These are phyloP conservation scores for Pseudocercospora vitis DNA, from an alignment of 2,329 filamentous ascomycete genomes.

Conservation along the genomic window DNA sequence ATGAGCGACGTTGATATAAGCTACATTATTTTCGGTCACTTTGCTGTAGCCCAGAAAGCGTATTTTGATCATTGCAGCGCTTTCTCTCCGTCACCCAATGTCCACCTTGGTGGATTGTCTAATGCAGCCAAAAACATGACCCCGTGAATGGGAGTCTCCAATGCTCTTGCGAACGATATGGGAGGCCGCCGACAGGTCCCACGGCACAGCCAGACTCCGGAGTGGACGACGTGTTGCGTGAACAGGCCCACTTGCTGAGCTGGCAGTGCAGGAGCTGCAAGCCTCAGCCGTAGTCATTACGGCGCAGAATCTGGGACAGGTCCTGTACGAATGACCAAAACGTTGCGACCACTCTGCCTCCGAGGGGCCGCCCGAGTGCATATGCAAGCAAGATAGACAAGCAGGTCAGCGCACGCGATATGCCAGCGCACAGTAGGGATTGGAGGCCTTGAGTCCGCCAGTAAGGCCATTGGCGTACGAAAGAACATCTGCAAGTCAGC, in stretches of 20 bases:
- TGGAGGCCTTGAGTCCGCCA: neutral
- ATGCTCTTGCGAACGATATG: neutral
- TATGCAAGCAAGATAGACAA: neutral
- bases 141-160: neutral
- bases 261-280: slow-evolving; percentile 7
- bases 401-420: neutral
- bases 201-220: neutral
- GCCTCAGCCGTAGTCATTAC: neutral
- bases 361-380: neutral
- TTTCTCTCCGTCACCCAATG: neutral
- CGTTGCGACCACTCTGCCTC: too few species aligned
- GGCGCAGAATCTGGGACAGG: neutral
- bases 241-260: neutral
- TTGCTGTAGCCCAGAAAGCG: neutral
- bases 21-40: neutral
- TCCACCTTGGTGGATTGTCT: neutral
- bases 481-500: neutral
- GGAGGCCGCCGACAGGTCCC: neutral
- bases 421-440: neutral
- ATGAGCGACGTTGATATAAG: neutral
- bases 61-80: neutral
- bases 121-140: slow-evolving; percentile 1
- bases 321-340: neutral
- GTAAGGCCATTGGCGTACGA: neutral
- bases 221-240: neutral